Conservation (phyloP, 1,139 yeast genomes). For the Pichia sp. region DNA sequence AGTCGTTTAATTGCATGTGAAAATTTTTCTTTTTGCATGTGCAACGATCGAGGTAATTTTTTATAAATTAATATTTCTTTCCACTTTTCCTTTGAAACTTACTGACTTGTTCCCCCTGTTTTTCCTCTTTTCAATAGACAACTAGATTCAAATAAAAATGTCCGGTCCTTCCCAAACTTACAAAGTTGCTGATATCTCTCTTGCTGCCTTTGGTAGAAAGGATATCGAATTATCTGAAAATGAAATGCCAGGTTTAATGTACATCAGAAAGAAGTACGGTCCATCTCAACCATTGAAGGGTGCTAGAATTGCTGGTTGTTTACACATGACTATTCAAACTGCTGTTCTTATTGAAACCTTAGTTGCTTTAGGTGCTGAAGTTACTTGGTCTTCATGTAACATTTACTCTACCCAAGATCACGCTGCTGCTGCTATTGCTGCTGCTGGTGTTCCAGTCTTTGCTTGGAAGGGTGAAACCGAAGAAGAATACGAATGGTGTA, state of each 20-base stretch:
- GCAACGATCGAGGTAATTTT: neutral
- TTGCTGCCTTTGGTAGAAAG: constrained; percentile 99
- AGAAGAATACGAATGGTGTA: constrained; percentile 99
- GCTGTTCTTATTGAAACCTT: constrained; percentile 98
- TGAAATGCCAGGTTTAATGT: constrained; percentile 99
- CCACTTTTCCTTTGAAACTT: neutral
- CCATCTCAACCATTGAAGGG: constrained; percentile 93
- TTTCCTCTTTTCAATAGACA: neutral
- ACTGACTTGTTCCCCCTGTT: neutral
- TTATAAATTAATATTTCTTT: neutral
- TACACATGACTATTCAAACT: constrained; percentile 99
- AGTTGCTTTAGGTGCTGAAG: constrained; percentile 98
- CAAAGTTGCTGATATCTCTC: constrained; percentile 97
- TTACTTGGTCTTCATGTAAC: constrained; percentile 99
- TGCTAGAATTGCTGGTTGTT: constrained; percentile 98
- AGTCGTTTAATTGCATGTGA: neutral
- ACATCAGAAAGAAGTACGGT: constrained; percentile 92
- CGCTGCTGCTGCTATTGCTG: constrained; percentile 99
- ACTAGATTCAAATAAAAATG: constrained; percentile 25
- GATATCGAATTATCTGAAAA: constrained; percentile 98
- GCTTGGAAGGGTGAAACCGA: constrained; percentile 99
- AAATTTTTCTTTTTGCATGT: neutral
- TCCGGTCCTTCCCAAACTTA: constrained; percentile 61
- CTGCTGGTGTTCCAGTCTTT: constrained; percentile 98
- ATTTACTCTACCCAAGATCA: constrained; percentile 99